Base-by-base conservation (phyloP, 768 basidiomycete species). In the Jaapia argillacea region DNA sequence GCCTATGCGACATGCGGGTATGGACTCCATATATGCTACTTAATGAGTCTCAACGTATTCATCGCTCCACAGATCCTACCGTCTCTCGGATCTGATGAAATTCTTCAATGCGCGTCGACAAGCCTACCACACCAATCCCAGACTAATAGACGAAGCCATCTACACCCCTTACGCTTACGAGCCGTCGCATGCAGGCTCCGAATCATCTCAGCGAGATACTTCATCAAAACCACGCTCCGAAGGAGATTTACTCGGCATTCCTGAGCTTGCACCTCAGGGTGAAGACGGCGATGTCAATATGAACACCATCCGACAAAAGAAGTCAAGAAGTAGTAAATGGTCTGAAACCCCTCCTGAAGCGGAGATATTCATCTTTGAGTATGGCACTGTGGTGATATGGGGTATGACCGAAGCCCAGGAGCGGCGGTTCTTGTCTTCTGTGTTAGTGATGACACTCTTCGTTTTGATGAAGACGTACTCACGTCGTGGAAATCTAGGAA, bases 301-400 rank as follows among this genome's bases (percentile, higher is more conserved):
- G 21, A 37, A 36, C 1, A 6, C 51, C 4, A 22, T 10, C 10
- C 12, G 22, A 21, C 37, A 22, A 7, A 71, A 66, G 54, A 66
- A 47, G 40, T 61, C 66, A 58, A 80, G 74, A 54, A 72, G 72
- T 47, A 81, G 74, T 57, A 82, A 80, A 60, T 85, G 83, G 55
- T 63, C 81, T 52, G 71, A 78, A 24, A 68, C 75, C 26, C 70
- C 78, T 4, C 73, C 71, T 24, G 81, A 83, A 50, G 85, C 86
- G 6, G 93, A 96, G 61, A 85, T 96, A 43, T 96, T 94, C 60
- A 64, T 96, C 50, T 97, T 96, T 62, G 77, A 84, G 49, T 96
- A 94, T 57, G 93, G 93, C 10, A 92, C 89, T 0, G 86, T 94
- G 22, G 93, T 97, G 21, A 87, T 94, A 41, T 97, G 93, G 93